Evolutionary conservation across 192 early-diverging fungal species (phyloP), one percentile per base, ranked within the genome.

Genomic region (Coemansia sp.): DNA sequence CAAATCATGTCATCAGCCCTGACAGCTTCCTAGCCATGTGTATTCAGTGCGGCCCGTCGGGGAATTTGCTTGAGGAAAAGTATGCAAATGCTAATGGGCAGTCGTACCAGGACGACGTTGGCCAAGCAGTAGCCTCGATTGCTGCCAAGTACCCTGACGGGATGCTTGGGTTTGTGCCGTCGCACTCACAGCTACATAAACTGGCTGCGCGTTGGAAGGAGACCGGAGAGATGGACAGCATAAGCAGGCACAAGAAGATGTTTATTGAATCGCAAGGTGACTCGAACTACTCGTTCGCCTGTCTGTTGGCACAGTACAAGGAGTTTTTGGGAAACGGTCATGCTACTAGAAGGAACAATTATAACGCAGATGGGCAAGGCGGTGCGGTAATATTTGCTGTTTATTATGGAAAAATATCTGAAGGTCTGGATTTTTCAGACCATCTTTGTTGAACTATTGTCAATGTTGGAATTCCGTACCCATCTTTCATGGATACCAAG

Each of bases 1-100:
- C 88, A 52, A 78, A 75, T 33, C 92, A 93, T 68, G 88, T 93
- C 41, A 90, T 93, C 61, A 68, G 81, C 9, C 58, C 71, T 1
- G 62, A 77, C 15, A 90, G 93, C 39, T 80, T 89, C 26, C 81
- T 79, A 43, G 89, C 88, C 4, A 73, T 82, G 11, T 74, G 86
- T 16, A 63, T 92, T 9, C 71, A 85, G 21, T 60, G 62, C 34
- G 62, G 89, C 72, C 59, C 91, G 79, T 21, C 70, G 38, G 30
- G 77, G 35, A 11, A 39, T 8, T 45, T 21, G 20, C 30, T 80
- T 83, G 52, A 85, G 15, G 88, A 75, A 1, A 71, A 74, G 24
- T 86, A 78, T 62, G 53, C 58, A 6, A 76, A 51, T 1, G 52
- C 71, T 7, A 71, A 87, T 23, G 65, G 63, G 26, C 66, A 81